A percentile compares a stretch with the other conserved stretches of the same genome.
Conservation (phyloP, 2,329 filamentous ascomycete species). For the Penicillium sp. region DNA sequence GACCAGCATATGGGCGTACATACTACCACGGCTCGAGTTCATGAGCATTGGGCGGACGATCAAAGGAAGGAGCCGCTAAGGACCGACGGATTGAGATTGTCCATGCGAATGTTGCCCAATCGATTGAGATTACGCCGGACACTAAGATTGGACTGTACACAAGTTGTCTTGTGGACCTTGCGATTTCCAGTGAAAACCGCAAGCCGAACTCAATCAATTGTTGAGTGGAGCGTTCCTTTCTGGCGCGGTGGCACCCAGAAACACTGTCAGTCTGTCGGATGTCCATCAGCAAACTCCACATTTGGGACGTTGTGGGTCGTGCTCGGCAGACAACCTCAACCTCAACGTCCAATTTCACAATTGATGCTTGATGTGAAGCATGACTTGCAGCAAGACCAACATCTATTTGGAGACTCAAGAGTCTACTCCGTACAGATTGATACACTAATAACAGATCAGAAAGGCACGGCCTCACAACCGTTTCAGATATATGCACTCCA, state of each 20-base stretch:
- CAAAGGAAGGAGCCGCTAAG: not conserved
- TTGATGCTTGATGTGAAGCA: not conserved
- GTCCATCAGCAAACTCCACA: not conserved
- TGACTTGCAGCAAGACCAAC: not conserved
- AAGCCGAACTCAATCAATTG: constrained; percentile 16
- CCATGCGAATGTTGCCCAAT: constrained; percentile 5
- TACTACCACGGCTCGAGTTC: not conserved
- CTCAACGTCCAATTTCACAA: not conserved
- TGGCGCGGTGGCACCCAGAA: not conserved
- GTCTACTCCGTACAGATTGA: not conserved
- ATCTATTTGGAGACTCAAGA: not conserved
- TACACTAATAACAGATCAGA: not conserved
- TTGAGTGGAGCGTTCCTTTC: constrained; percentile 3
- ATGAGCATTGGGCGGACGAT: not conserved
- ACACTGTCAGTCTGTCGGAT: not conserved
- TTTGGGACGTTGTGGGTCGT: constrained; percentile 1
- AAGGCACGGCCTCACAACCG: not conserved
- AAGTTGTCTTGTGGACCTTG: constrained; percentile 15
- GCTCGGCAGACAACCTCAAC: not conserved
- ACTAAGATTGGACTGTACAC: too few relatives aligned
- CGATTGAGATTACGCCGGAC: constrained; percentile 8
- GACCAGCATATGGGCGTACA: too few relatives aligned
- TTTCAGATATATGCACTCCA: constrained; percentile 16
- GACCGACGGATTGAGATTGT: not conserved
- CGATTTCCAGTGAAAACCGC: constrained; percentile 14